A percentile compares a stretch with the other conserved stretches of the same genome.
Evolutionary conservation across 1,139 yeast species (phyloP).

Genomic region (Blastobotrys persicus): DNA sequence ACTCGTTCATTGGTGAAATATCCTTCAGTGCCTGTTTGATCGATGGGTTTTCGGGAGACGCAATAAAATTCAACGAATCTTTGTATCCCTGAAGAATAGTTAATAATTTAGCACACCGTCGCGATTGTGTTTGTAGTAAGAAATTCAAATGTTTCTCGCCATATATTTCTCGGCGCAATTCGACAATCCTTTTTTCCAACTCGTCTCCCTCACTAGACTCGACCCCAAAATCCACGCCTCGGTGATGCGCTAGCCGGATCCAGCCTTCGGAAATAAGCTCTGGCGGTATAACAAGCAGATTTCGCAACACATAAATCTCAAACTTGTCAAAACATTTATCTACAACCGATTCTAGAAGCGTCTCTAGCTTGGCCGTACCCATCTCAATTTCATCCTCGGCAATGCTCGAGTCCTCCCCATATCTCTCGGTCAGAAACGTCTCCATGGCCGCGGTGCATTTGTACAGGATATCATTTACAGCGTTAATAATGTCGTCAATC

Average conservation of each 20-base stretch:
- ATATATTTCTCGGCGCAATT: conserved; percentile 44
- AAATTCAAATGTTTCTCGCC: conserved; percentile 48
- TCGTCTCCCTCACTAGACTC: conserved; percentile 29
- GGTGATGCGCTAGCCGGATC: conserved; percentile 68
- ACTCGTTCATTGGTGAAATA: conserved; percentile 55
- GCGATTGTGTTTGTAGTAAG: conserved; percentile 43
- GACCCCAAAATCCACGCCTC: conserved; percentile 45
- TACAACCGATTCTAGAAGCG: conserved; percentile 71
- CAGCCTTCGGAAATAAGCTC: conserved; percentile 68
- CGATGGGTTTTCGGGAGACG: conserved; percentile 29
- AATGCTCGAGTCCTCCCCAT: conserved; percentile 20
- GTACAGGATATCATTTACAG: conserved; percentile 81
- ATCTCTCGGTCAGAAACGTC: conserved; percentile 46
- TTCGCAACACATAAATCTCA: conserved; percentile 77
- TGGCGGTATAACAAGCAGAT: conserved; percentile 67
- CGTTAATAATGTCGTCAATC: conserved; percentile 85
- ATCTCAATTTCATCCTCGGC: conserved; percentile 56
- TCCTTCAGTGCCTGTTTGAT: conserved; percentile 37
- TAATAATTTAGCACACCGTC: conserved; percentile 36
- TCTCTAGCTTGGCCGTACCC: conserved; percentile 81
- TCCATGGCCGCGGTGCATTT: conserved; percentile 82
- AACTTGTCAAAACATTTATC: conserved; percentile 84
- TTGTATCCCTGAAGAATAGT: conserved; percentile 40
- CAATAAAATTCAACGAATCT: conserved; percentile 33
- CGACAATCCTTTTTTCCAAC: conserved; percentile 42